Base-by-base conservation (phyloP, 371 early-diverging fungal genomes). In the Catenaria anguillulae region DNA sequence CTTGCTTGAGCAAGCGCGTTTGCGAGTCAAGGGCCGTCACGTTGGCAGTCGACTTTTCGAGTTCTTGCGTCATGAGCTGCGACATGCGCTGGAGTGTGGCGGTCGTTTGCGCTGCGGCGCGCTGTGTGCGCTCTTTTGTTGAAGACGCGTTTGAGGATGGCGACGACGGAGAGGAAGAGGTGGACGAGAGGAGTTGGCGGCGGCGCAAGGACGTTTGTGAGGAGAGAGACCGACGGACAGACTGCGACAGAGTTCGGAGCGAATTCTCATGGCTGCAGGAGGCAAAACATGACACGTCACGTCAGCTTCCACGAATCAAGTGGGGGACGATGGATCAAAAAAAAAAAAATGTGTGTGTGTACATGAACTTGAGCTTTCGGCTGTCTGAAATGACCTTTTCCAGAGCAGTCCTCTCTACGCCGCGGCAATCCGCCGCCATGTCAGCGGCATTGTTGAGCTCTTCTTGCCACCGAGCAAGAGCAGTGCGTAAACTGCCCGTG, bases 21-120 rank as follows among this genome's bases (percentile, higher is more conserved):
- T 85, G 85, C 48, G 84, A 83, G 26, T 83, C 84, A 21, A 88
- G 70, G 58, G 81, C 71, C 42, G 75, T 78, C 13, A 81, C 77
- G 2, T 82, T 79, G 56, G 80, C 77, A 2, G 79, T 66, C 55
- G 85, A 85, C 36, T 79, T 79, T 67, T 84, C 86, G 6, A 89
- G 70, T 63, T 89, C 89, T 66, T 79, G 79, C 15, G 81, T 76
- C 85, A 89, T 84, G 42, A 87, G 70, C 40, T 79, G 77, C 23
- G 80, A 76, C 0, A 87, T 86, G 62, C 85, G 78, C 60, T 75
- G 71, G 5, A 89, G 70, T 33, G 83, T 70, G 33, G 79, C 78
- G 3, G 86, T 86, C 6, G 84, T 77, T 62, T 84, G 79, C 2
- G 71, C 67, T 33, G 80, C 74, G 24, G 83, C 75, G 35, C 73